Evolutionary conservation across 495 filamentous ascomycete genomes (phyloP), one percentile per base, ranked within the genome.

Genomic region (Lasiosphaeris hirsuta): DNA sequence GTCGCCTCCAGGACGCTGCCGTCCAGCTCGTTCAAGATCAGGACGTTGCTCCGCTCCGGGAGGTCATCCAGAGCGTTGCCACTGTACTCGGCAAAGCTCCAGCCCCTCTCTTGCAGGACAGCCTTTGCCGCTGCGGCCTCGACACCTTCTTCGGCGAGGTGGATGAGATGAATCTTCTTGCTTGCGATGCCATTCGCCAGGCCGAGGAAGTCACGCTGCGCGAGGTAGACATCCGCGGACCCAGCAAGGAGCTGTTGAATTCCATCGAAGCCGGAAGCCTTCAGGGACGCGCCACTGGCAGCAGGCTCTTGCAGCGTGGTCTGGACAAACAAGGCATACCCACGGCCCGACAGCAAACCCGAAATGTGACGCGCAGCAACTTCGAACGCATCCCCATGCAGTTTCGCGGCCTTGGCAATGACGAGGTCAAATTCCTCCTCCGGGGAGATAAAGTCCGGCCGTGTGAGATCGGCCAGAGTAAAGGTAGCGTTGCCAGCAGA

Each of bases 1-100:
- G 65, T 44, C 14, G 30, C 41, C 4, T 46, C 55, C 33, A 57
- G 55, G 9, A 69, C 52, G 3, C 66, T 44, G 8, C 59, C 45
- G 13, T 38, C 30, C 7, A 55, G 52, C 14, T 73, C 69, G 35
- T 63, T 61, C 19, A 70, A 51, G 30, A 66, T 52, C 23, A 72
- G 15, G 17, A 70, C 23, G 8, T 18, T 39, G 17, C 39, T 53
- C 11, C 19, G 14, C 14, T 14, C 10, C 14, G 7, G 17, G 13
- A 53, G 17, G 37, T 15, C 23, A 40, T 41, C 37, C 7, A 42
- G 14, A 23, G 15, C 11, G 17, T n/a, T 23, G 15, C 9, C 34
- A 8, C 10, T 39, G 36, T 42, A 17, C n/a, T 42, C 18, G 11
- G 40, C 17, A 17, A 42, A 42, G 40, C 14, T 42, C 40, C 40